Evolutionary conservation across 2,329 filamentous ascomycete genomes (phyloP).

Genomic region (Talaromyces pinophilus): DNA sequence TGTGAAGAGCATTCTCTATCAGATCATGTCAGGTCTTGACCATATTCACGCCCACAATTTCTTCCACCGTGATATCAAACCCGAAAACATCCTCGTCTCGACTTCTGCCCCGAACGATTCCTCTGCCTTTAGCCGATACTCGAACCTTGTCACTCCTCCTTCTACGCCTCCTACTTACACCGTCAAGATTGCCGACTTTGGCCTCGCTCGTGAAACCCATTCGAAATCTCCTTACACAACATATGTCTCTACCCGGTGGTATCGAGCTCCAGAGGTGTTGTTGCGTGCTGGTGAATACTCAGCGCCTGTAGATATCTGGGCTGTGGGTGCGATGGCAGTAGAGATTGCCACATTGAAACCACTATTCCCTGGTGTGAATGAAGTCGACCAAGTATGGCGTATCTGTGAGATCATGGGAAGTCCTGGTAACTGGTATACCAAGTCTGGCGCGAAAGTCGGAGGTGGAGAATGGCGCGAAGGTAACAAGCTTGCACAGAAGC

Average conservation of each 20-base stretch:
- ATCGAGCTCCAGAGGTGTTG: slow-evolving; percentile 87
- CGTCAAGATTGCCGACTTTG: slow-evolving; percentile 98
- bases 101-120: slow-evolving; percentile 78
- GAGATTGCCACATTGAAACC: slow-evolving; percentile 96
- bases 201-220: slow-evolving; percentile 93
- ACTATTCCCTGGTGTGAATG: slow-evolving; percentile 93
- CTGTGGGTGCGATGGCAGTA: slow-evolving; percentile 96
- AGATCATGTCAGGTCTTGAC: slow-evolving; percentile 93
- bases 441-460: slow-evolving; percentile 79
- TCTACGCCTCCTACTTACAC: slow-evolving; percentile 92
- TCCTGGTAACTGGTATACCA: slow-evolving; percentile 97
- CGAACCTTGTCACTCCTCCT: slow-evolving; percentile 86
- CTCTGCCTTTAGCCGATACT: slow-evolving; percentile 90
- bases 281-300: slow-evolving; percentile 95
- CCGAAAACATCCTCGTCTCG: slow-evolving; percentile 96
- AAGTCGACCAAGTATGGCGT: slow-evolving; percentile 98
- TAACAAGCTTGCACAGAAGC: slow-evolving; percentile 85
- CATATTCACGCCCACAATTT: slow-evolving; percentile 97
- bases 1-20: slow-evolving; percentile 96
- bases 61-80: slow-evolving; percentile 99
- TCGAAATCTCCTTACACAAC: slow-evolving; percentile 96
- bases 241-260: slow-evolving; percentile 98
- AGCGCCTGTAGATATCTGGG: slow-evolving; percentile 97
- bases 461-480: slow-evolving; percentile 98
- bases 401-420: slow-evolving; percentile 99